Conservation (phyloP, 805 yeast genomes). For the Schwanniomyces sp. region DNA sequence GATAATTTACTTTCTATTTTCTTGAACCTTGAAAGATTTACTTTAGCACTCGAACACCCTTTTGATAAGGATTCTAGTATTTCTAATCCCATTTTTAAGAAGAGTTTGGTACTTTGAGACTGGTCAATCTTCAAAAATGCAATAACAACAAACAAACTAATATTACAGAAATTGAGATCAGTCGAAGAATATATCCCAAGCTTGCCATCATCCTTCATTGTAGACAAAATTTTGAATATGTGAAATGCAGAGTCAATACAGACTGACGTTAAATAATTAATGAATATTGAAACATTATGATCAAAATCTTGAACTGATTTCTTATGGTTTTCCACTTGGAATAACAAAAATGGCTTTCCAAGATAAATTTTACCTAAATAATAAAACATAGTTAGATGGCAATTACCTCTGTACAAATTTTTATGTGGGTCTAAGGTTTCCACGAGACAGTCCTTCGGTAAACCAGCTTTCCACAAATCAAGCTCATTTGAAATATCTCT, state of each 20-base stretch:
- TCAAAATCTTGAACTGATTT: conserved; percentile 1
- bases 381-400: conserved; percentile 12
- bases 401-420: conserved; percentile 8
- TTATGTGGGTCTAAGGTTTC: conserved; percentile 1
- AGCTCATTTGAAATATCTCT: conserved; percentile 1
- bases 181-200: conserved; percentile 14
- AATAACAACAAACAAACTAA: conserved; percentile 11
- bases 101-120: conserved; percentile 11
- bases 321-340: conserved; percentile 11
- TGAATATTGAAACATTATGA: conserved; percentile 9
- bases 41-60: conserved; percentile 13
- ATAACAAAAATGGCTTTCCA: conserved; percentile 15
- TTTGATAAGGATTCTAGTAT: conserved; percentile 10
- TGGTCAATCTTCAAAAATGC: conserved; percentile 11
- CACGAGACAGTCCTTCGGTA: background rate
- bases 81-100: conserved; percentile 12
- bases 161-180: conserved; percentile 14
- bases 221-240: conserved; percentile 11
- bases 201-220: conserved; percentile 10
- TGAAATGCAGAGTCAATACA: conserved; percentile 16
- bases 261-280: conserved; percentile 13
- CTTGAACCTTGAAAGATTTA: conserved; percentile 1
- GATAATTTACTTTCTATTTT: background rate
- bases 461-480: background rate
- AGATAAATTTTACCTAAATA: conserved; percentile 14